Evolutionary conservation across 2,329 filamentous ascomycete genomes (phyloP).

Genomic region (Exophiala viscosa): DNA sequence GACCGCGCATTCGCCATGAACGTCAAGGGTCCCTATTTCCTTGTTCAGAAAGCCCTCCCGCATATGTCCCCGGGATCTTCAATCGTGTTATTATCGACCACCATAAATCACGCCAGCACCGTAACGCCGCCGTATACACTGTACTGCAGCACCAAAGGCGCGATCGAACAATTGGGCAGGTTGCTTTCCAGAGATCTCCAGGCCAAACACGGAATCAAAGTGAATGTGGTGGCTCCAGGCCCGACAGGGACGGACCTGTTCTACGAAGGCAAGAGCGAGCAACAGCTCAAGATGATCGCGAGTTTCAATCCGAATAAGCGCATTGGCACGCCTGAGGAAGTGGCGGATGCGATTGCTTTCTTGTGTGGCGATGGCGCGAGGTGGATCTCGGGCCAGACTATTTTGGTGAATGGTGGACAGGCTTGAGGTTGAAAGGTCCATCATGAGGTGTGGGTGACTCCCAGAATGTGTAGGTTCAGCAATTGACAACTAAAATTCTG

Average conservation of each 20-base stretch:
- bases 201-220: conserved; percentile 44
- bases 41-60: conserved; percentile 50
- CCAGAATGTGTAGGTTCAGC: background rate
- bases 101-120: conserved; percentile 35
- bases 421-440: too few species aligned
- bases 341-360: conserved; percentile 48
- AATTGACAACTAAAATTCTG: background rate
- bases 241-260: conserved; percentile 58
- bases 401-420: conserved; percentile 46
- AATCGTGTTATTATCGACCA: conserved; percentile 54
- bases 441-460: background rate
- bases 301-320: conserved; percentile 43
- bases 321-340: conserved; percentile 49
- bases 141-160: conserved; percentile 57
- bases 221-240: conserved; percentile 52
- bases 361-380: conserved; percentile 36
- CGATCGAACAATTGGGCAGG: conserved; percentile 58
- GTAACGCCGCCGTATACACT: conserved; percentile 48
- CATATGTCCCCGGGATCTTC: conserved; percentile 50
- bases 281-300: conserved; percentile 43
- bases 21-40: conserved; percentile 57
- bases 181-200: conserved; percentile 53
- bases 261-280: conserved; percentile 48
- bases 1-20: conserved; percentile 51
- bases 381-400: conserved; percentile 49